These are phyloP conservation scores for Botrytis fragariae DNA, from an alignment of 2,329 filamentous ascomycete genomes.

Conservation along the genomic window DNA sequence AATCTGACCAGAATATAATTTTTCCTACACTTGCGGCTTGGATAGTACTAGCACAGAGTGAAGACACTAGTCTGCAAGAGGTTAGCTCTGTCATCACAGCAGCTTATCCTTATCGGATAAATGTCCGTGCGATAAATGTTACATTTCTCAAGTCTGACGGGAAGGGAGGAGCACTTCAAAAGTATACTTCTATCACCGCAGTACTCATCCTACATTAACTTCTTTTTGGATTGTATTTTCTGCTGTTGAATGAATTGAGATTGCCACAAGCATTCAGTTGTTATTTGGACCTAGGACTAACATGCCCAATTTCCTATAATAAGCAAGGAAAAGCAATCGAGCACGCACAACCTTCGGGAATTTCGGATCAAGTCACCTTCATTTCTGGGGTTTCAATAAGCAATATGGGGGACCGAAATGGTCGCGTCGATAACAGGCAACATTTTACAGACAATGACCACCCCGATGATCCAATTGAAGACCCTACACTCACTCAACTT, in stretches of 20 bases:
- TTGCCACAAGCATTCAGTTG: background rate
- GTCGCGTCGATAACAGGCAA: constrained; percentile 29
- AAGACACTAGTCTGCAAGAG: background rate
- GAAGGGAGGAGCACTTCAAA: background rate
- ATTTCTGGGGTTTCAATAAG: background rate
- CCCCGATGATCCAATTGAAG: constrained; percentile 37
- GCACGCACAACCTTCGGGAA: constrained; percentile 2
- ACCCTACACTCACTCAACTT: constrained; percentile 29
- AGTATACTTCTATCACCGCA: background rate
- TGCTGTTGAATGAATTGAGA: background rate
- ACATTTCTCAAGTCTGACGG: background rate
- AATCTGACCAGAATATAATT: background rate
- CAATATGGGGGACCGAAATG: constrained; percentile 21
- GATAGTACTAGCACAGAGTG: background rate
- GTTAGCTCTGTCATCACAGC: background rate
- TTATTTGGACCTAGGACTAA: background rate
- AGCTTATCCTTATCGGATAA: background rate
- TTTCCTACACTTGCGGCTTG: background rate
- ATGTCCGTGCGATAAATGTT: background rate
- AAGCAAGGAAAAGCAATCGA: background rate
- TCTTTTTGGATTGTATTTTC: background rate
- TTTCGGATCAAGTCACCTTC: background rate
- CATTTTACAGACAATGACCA: constrained; percentile 28
- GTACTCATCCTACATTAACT: background rate
- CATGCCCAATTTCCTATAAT: background rate